Conservation (phyloP, 257 asterid genomes). For the Solanum rostratum region DNA sequence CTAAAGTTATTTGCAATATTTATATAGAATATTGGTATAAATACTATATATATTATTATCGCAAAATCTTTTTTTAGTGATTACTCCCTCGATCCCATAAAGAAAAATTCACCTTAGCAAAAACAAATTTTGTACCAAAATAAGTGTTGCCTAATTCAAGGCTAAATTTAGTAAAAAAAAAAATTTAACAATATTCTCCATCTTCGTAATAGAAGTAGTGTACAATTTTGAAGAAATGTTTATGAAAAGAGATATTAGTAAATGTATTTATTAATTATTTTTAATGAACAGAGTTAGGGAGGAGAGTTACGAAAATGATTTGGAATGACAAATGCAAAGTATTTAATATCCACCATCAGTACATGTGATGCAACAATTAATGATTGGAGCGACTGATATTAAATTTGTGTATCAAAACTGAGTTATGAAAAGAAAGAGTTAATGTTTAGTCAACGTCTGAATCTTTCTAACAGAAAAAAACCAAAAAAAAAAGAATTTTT, state of each 20-base stretch:
- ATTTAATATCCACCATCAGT: neutral
- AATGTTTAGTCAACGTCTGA: neutral
- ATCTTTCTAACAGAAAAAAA: neutral
- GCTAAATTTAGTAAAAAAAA: too few relatives aligned
- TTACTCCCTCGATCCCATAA: neutral
- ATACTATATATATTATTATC: too few relatives aligned
- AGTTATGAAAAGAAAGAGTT: neutral
- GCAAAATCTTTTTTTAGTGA: too few relatives aligned
- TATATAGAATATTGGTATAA: too few relatives aligned
- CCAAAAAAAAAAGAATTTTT: too few relatives aligned
- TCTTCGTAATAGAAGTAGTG: too few relatives aligned
- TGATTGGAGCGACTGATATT: neutral
- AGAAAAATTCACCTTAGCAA: too few relatives aligned
- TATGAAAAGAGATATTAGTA: too few relatives aligned
- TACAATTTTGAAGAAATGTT: too few relatives aligned
- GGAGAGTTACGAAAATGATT: neutral
- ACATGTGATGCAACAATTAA: neutral
- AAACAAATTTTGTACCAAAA: neutral
- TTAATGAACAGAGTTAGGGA: neutral
- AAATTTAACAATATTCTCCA: neutral
- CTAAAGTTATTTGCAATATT: too few relatives aligned
- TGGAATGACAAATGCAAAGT: neutral
- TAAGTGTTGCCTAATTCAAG: neutral
- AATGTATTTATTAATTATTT: too few relatives aligned
- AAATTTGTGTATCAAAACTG: neutral